Base-by-base conservation (phyloP, 208 protist species). In the Herpetomonas samuelpessoai region DNA sequence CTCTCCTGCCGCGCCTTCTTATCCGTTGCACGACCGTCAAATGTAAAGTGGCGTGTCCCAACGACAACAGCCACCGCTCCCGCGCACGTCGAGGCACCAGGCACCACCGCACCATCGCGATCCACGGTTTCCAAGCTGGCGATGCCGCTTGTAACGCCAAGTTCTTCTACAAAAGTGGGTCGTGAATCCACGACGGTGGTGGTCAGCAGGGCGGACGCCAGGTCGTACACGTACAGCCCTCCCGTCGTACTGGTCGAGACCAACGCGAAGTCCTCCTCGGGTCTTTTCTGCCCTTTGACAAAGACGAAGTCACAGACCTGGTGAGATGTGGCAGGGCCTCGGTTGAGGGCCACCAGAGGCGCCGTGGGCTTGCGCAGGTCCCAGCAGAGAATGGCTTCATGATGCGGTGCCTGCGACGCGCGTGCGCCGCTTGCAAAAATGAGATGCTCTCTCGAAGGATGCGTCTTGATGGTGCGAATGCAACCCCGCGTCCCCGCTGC, bases 401-500 rank as follows among this genome's bases (percentile, higher is more conserved):
- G 6, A 6, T 6, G 35, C 6, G 14, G 35, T 18, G 35, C 35
- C 35, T 6, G 9, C 35, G 6, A 14, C 35, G 35, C 35, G 9
- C 35, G 6, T 14, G 35, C 55, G 22, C 68, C 68, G 7, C 62
- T 57, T 0, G 45, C 68, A 30, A 64, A 75, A n/a, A 75, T 22
- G 24, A 16, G 56, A n/a, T 52, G 47, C 4, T 62, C 59, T 26
- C 69, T 57, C 52, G 49, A 76, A 49, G n/a, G 69, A 65, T 2
- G n/a, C 22, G 4, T 21, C 41, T n/a, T 62, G 60, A 28, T 62
- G 31, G 28, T 48, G 25, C 45, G 48, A 28, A 62, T 50, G 68
- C 51, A 76, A 48, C 46, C 61, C 39, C 63, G 72, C 65, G 62
- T 52, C 51, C 41, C 49, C 30, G 27, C 57, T 38, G 51, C 57